These are phyloP conservation scores for Asterophora lycoperdoides DNA, from an alignment of 768 basidiomycete species.

Conservation along the genomic window DNA sequence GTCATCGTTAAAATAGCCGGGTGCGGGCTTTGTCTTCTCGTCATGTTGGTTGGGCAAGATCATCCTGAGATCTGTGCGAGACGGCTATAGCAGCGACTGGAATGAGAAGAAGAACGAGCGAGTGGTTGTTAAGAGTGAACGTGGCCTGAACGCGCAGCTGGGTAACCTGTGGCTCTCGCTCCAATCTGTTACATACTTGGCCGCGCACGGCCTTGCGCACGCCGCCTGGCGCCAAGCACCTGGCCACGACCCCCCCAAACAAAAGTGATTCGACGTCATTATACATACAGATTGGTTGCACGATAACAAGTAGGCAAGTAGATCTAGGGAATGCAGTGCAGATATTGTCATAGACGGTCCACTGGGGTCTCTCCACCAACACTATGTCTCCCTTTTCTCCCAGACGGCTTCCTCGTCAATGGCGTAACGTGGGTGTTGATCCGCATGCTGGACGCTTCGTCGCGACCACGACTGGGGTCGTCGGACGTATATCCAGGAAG, in stretches of 20 bases:
- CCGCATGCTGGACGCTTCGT: slow-evolving; percentile 18
- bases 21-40: slow-evolving; percentile 8
- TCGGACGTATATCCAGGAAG: slow-evolving; percentile 23
- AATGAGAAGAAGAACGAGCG: neutral
- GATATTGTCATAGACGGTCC: slow-evolving; percentile 18
- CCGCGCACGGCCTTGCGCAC: neutral
- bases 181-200: too few species aligned
- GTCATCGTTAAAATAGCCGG: slow-evolving; percentile 4
- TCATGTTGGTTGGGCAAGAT: slow-evolving; percentile 12
- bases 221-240: too few species aligned
- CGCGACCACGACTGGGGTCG: slow-evolving; percentile 18
- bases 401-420: slow-evolving; percentile 64
- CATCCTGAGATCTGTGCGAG: slow-evolving; percentile 4
- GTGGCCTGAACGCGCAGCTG: neutral
- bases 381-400: slow-evolving; percentile 49
- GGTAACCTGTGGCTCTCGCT: neutral
- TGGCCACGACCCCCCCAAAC: neutral
- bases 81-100: neutral
- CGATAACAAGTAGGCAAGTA: slow-evolving; percentile 1
- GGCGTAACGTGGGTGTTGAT: slow-evolving; percentile 49
- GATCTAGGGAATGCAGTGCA: slow-evolving; percentile 3
- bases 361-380: slow-evolving; percentile 42
- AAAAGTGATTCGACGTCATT: neutral
- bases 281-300: neutral
- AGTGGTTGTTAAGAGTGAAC: neutral